Conservation (phyloP, 2,329 filamentous ascomycete genomes). For the Ilyonectria robusta region DNA sequence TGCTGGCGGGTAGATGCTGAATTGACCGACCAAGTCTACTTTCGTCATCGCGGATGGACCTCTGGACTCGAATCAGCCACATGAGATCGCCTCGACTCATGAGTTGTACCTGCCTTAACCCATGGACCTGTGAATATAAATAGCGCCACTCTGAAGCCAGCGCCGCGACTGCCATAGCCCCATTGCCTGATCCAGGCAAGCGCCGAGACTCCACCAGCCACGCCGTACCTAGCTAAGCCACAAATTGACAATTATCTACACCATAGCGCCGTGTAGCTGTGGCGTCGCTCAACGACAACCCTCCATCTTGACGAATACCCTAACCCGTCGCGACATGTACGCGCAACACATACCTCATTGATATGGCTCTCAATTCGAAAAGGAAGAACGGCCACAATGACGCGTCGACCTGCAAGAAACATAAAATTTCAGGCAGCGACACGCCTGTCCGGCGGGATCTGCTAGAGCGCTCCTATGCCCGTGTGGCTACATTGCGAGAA, state of each 20-base stretch:
- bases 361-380: slow-evolving; percentile 48
- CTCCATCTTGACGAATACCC: background rate
- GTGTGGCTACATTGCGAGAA: slow-evolving; percentile 76
- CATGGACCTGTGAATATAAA: slow-evolving; percentile 20
- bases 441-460: slow-evolving; percentile 69
- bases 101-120: slow-evolving; percentile 28
- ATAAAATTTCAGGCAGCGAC: slow-evolving; percentile 22
- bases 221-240: slow-evolving; percentile 29
- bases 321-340: slow-evolving; percentile 32
- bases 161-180: background rate
- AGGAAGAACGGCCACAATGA: slow-evolving; percentile 44
- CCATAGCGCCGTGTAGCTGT: slow-evolving; percentile 18
- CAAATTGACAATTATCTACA: background rate
- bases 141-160: slow-evolving; percentile 32
- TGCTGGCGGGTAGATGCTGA: background rate
- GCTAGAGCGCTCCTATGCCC: slow-evolving; percentile 77
- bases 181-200: slow-evolving; percentile 20
- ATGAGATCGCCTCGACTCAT: slow-evolving; percentile 28
- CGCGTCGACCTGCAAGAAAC: slow-evolving; percentile 42
- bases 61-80: slow-evolving; percentile 5
- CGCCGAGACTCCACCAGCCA: slow-evolving; percentile 24
- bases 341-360: slow-evolving; percentile 1
- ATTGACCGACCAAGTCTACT: background rate
- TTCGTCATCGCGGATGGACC: background rate
- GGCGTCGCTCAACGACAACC: slow-evolving; percentile 7